These are phyloP conservation scores for Lichtheimia ramosa DNA, from an alignment of 371 early-diverging fungal genomes.

Conservation along the genomic window DNA sequence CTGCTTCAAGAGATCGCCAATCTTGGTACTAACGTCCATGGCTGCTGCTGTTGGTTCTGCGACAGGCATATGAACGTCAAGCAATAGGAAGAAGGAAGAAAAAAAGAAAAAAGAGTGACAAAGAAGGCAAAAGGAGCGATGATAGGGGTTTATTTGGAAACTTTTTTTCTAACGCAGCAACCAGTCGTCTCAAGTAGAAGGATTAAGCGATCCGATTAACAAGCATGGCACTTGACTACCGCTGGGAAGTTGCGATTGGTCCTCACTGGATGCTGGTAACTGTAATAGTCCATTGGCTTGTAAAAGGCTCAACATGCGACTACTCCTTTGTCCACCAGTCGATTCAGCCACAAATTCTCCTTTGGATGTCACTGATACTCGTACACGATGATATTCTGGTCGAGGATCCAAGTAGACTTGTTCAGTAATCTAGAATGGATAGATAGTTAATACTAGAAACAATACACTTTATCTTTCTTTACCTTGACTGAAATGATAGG, in stretches of 20 bases:
- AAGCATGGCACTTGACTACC: constrained; percentile 33
- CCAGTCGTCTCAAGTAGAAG: background rate
- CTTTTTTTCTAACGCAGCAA: background rate
- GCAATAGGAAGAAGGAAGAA: background rate
- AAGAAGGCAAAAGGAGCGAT: background rate
- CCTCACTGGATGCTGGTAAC: constrained; percentile 53
- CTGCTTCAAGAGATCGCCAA: constrained; percentile 48
- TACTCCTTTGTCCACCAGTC: constrained; percentile 78
- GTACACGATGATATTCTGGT: constrained; percentile 85
- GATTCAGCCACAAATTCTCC: constrained; percentile 56
- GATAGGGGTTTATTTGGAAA: background rate
- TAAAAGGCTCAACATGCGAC: constrained; percentile 77
- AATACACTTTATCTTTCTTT: background rate
- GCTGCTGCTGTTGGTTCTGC: constrained; percentile 18
- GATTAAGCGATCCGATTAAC: constrained; percentile 26
- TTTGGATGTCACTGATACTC: constrained; percentile 28
- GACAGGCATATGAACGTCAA: constrained; percentile 7
- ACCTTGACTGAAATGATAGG: constrained; percentile 67
- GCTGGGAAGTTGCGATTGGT: constrained; percentile 14
- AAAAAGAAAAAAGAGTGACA: background rate
- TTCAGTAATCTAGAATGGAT: constrained; percentile 38
- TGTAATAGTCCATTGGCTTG: constrained; percentile 79
- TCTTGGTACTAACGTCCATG: constrained; percentile 29
- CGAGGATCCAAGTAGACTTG: constrained; percentile 70
- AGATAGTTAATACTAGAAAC: no score